phyloP scores from a whole-genome alignment of 2,329 filamentous ascomycete genomes.

The Cladophialophora bantiana region DNA sequence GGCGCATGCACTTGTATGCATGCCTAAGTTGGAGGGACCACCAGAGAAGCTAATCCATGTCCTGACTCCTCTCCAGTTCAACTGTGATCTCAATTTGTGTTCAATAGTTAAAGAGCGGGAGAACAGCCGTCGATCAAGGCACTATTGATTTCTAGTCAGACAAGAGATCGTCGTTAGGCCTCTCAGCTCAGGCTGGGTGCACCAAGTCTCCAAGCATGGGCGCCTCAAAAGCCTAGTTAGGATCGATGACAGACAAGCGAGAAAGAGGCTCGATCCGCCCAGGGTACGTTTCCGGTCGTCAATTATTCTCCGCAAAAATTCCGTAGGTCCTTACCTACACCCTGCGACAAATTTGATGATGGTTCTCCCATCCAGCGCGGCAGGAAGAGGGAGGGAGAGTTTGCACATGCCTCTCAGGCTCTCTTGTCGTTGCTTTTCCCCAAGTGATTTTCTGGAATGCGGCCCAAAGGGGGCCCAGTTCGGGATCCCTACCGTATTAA shows the following conservation, averaged over 20 bases:
- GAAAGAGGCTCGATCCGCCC: slow-evolving; percentile 21
- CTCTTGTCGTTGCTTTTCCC: neutral
- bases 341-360: neutral
- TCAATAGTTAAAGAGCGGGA: slow-evolving; percentile 33
- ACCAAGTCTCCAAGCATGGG: neutral
- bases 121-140: slow-evolving; percentile 13
- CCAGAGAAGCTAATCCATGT: neutral
- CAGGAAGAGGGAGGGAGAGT: neutral
- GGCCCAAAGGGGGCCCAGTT: neutral
- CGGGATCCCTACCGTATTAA: neutral
- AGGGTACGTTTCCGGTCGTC: slow-evolving; percentile 10
- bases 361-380: neutral
- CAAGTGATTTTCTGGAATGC: neutral
- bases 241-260: slow-evolving; percentile 20
- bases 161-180: slow-evolving; percentile 28
- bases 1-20: neutral
- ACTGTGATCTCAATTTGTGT: slow-evolving; percentile 35
- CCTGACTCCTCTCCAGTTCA: neutral
- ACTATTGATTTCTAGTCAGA: slow-evolving; percentile 28
- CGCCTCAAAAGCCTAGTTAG: slow-evolving; percentile 4
- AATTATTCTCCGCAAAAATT: slow-evolving; percentile 12
- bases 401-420: neutral
- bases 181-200: neutral
- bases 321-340: neutral
- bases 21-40: neutral